phyloP scores from a whole-genome alignment of 2,329 filamentous ascomycete species.

The Phialocephala sp. region DNA sequence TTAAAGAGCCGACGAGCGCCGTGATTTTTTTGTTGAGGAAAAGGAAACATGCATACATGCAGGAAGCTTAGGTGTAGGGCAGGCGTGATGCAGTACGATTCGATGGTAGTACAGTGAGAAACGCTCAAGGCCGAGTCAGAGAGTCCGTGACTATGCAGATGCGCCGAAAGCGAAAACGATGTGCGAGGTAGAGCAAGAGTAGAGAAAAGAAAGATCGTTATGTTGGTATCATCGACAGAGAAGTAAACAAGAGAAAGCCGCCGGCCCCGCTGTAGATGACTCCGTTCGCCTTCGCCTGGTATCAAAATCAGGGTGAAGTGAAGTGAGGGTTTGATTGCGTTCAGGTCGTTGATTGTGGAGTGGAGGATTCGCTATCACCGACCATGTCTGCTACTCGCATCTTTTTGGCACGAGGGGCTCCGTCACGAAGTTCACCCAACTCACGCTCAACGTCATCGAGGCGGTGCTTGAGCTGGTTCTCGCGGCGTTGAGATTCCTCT shows the following conservation, averaged over 20 bases:
- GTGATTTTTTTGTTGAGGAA: constrained; percentile 17
- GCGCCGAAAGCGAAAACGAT: constrained; percentile 1
- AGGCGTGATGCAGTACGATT: neutral
- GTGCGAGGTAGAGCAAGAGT: neutral
- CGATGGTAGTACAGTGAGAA: constrained; percentile 11
- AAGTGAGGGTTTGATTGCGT: neutral
- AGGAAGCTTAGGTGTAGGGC: neutral
- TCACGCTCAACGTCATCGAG: constrained; percentile 77
- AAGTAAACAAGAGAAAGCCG: constrained; percentile 29
- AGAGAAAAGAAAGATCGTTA: constrained; percentile 31
- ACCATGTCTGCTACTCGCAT: constrained; percentile 58
- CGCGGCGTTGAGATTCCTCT: constrained; percentile 77
- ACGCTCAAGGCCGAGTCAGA: constrained; percentile 4
- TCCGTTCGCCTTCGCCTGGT: constrained; percentile 13
- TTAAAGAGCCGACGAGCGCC: constrained; percentile 17
- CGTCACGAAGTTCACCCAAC: constrained; percentile 48
- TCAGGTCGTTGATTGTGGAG: constrained; percentile 34
- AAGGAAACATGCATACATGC: constrained; percentile 13
- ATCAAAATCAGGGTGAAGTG: neutral
- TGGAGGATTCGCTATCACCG: constrained; percentile 43
- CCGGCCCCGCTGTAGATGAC: constrained; percentile 16
- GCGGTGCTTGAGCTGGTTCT: constrained; percentile 81
- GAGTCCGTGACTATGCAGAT: constrained; percentile 3
- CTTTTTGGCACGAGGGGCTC: constrained; percentile 57
- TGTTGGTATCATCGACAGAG: constrained; percentile 36